Evolutionary conservation across 2,329 filamentous ascomycete species (phyloP).

Genomic region (Pseudogymnoascus sp.): DNA sequence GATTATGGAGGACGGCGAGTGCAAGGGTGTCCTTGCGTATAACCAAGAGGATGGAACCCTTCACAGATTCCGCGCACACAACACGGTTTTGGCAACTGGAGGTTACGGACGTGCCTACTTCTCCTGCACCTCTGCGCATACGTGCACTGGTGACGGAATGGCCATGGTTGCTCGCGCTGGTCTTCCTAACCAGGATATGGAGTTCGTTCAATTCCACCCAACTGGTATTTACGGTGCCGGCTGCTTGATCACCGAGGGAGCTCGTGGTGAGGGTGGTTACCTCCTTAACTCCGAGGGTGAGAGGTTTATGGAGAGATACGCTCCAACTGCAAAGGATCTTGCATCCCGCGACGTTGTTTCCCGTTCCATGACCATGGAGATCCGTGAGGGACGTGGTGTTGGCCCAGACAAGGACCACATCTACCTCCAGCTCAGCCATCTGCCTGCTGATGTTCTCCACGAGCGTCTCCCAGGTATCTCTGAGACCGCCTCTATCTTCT

Average conservation of each 20-base stretch:
- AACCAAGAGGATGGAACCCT: conserved; percentile 98
- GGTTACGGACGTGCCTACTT: conserved; percentile 98
- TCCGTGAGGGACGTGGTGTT: conserved; percentile 93
- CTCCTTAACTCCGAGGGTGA: conserved; percentile 96
- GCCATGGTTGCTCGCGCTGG: conserved; percentile 98
- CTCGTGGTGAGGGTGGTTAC: conserved; percentile 96
- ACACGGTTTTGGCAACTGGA: conserved; percentile 94
- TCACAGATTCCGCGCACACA: conserved; percentile 91
- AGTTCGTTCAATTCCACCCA: conserved; percentile 99
- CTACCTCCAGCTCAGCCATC: conserved; percentile 92
- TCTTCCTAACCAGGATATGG: conserved; percentile 96
- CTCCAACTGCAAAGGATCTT: conserved; percentile 94
- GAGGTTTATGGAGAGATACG: conserved; percentile 98
- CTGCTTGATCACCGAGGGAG: conserved; percentile 94
- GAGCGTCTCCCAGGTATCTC: conserved; percentile 98
- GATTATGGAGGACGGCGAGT: conserved; percentile 95
- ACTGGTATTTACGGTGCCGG: conserved; percentile 98
- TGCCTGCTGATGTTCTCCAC: conserved; percentile 83
- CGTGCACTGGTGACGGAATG: conserved; percentile 98
- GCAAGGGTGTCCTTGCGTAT: conserved; percentile 92
- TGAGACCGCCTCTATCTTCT: conserved; percentile 94
- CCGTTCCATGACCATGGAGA: conserved; percentile 96
- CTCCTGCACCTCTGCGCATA: conserved; percentile 95
- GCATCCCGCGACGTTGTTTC: conserved; percentile 94
- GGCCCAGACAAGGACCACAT: conserved; percentile 97